phyloP scores from a whole-genome alignment of 495 filamentous ascomycete genomes.

The Penicillium ochrochloron region DNA sequence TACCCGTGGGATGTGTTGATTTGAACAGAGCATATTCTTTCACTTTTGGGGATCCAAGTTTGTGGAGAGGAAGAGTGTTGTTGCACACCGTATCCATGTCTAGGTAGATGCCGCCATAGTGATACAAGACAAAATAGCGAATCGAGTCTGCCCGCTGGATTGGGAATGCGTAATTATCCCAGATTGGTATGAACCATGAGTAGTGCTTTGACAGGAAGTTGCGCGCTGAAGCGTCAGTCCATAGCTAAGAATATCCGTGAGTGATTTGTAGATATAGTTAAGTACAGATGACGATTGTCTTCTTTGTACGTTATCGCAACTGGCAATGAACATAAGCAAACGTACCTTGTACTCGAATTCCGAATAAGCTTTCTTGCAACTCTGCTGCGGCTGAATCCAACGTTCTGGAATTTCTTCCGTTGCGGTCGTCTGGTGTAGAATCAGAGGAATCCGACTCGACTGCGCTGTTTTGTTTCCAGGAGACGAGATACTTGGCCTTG shows the following conservation, averaged over 20 bases:
- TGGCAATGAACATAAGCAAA: not conserved
- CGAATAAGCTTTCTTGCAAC: conserved; percentile 15
- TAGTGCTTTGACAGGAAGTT: conserved; percentile 65
- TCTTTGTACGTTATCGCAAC: not conserved
- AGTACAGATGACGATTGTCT: not conserved
- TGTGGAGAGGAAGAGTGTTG: conserved; percentile 3
- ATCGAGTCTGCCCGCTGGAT: conserved; percentile 75
- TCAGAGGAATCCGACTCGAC: conserved; percentile 2
- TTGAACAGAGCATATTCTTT: conserved; percentile 17
- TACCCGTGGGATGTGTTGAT: conserved; percentile 13
- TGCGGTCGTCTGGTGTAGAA: conserved; percentile 19
- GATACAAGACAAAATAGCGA: conserved; percentile 68
- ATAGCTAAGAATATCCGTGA: conserved; percentile 12
- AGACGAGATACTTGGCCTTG: too few species aligned
- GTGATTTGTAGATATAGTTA: not conserved
- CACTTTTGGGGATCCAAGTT: not conserved
- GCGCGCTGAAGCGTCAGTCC: conserved; percentile 23
- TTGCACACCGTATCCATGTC: conserved; percentile 58
- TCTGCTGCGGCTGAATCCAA: conserved; percentile 17
- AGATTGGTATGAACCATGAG: conserved; percentile 72
- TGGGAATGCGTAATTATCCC: conserved; percentile 64
- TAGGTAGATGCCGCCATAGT: conserved; percentile 75
- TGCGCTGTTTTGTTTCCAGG: too few species aligned
- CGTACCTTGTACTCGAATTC: conserved; percentile 24
- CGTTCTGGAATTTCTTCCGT: conserved; percentile 17